phyloP scores from a whole-genome alignment of 345 rosid species.

The Populus nigra region DNA sequence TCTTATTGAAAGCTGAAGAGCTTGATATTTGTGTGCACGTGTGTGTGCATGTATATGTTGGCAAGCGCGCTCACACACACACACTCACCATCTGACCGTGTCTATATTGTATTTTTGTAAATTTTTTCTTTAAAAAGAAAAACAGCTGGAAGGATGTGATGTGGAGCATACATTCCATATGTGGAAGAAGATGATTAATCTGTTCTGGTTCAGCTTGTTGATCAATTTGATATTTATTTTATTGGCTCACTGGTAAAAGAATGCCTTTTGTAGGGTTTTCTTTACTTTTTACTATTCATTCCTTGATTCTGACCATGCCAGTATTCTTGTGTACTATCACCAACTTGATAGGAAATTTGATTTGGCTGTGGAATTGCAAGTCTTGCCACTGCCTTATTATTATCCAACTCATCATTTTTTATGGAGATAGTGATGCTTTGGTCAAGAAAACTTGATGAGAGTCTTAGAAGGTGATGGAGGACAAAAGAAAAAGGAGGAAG shows the following conservation, averaged over 20 bases:
- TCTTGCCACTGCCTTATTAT: neutral
- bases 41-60: neutral
- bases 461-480: neutral
- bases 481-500: neutral
- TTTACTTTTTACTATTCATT: neutral
- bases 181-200: neutral
- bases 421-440: neutral
- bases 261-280: neutral
- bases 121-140: neutral
- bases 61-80: neutral
- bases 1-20: neutral
- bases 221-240: neutral
- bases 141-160: neutral
- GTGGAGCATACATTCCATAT: neutral
- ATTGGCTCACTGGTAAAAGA: neutral
- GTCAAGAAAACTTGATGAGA: neutral
- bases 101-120: neutral
- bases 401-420: neutral
- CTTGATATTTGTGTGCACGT: neutral
- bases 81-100: too few species aligned
- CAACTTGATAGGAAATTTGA: neutral
- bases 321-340: neutral
- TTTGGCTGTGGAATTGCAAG: neutral
- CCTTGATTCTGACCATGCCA: neutral
- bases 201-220: neutral